phyloP scores from a whole-genome alignment of 192 early-diverging fungal genomes.

The Coemansia asiatica region DNA sequence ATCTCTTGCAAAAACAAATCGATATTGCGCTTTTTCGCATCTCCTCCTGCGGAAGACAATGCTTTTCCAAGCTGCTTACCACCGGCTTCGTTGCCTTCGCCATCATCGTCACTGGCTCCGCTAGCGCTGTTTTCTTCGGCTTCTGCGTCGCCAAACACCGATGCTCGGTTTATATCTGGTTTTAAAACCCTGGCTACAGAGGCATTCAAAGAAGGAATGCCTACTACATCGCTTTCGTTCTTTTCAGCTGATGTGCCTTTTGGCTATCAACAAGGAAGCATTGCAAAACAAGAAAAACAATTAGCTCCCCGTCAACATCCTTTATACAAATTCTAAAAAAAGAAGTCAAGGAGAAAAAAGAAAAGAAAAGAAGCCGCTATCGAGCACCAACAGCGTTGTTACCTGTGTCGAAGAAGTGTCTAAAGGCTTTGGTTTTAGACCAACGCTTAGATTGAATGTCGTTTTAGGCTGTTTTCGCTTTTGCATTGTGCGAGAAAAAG shows the following conservation, averaged over 20 bases:
- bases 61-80: neutral
- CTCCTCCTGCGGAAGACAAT: constrained; percentile 4
- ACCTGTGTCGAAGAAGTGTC: neutral
- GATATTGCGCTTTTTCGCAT: constrained; percentile 73
- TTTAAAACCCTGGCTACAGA: no score
- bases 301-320: no score
- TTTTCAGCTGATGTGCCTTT: neutral
- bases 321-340: neutral
- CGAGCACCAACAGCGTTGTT: neutral
- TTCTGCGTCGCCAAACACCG: constrained; percentile 14
- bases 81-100: neutral
- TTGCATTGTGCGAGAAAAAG: constrained; percentile 23
- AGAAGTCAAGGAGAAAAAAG: neutral
- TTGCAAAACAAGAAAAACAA: no score
- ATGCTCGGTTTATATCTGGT: neutral
- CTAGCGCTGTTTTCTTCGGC: neutral
- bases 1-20: constrained; percentile 84
- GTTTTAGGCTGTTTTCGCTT: constrained; percentile 30
- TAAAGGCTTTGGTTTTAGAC: constrained; percentile 6
- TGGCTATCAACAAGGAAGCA: neutral
- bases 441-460: constrained; percentile 20
- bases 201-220: no score
- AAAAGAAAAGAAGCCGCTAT: constrained; percentile 1
- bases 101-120: neutral
- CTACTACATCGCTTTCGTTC: no score